A percentile compares a stretch with the other conserved stretches of the same genome.
Evolutionary conservation across 2,329 filamentous ascomycete species (phyloP).

Genomic region (Coniochaeta hoffmannii): DNA sequence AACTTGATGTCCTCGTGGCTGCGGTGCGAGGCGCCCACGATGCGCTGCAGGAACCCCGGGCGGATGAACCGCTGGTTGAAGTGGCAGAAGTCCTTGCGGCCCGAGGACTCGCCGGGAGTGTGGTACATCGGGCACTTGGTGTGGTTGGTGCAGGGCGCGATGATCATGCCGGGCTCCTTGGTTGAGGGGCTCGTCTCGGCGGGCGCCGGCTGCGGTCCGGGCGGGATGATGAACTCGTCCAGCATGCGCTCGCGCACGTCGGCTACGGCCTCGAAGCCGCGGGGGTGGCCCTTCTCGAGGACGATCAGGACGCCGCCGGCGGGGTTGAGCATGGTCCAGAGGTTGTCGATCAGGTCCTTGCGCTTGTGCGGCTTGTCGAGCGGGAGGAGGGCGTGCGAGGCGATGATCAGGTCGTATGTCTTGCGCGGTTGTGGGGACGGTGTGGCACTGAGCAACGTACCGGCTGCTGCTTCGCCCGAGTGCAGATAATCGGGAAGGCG

Average conservation of each 20-base stretch:
- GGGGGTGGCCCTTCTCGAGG: slow-evolving; percentile 83
- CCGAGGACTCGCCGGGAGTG: slow-evolving; percentile 57
- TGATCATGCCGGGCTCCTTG: slow-evolving; percentile 55
- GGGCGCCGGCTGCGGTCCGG: slow-evolving; percentile 29
- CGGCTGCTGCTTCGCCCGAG: slow-evolving; percentile 49
- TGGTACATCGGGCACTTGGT: slow-evolving; percentile 82
- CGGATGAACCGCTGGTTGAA: slow-evolving; percentile 86
- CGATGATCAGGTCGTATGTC: slow-evolving; percentile 82
- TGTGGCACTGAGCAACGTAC: slow-evolving; percentile 49
- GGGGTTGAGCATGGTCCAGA: slow-evolving; percentile 80
- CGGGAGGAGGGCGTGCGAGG: slow-evolving; percentile 73
- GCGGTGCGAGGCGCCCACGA: slow-evolving; percentile 59
- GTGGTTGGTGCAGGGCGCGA: slow-evolving; percentile 85
- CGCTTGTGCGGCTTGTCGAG: slow-evolving; percentile 69
- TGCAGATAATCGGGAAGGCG: slow-evolving; percentile 82
- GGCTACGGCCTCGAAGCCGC: slow-evolving; percentile 88
- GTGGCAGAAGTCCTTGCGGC: slow-evolving; percentile 84
- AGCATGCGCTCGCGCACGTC: slow-evolving; percentile 75
- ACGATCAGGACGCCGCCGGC: slow-evolving; percentile 81
- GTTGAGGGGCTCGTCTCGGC: slow-evolving; percentile 33
- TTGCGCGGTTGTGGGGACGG: slow-evolving; percentile 56
- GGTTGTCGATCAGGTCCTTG: slow-evolving; percentile 73
- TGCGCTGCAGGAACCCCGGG: slow-evolving; percentile 70
- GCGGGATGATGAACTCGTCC: slow-evolving; percentile 63
- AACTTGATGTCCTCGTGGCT: slow-evolving; percentile 91